Evolutionary conservation across 106 monocot species (phyloP).

Genomic region (Gastrodia elata): DNA sequence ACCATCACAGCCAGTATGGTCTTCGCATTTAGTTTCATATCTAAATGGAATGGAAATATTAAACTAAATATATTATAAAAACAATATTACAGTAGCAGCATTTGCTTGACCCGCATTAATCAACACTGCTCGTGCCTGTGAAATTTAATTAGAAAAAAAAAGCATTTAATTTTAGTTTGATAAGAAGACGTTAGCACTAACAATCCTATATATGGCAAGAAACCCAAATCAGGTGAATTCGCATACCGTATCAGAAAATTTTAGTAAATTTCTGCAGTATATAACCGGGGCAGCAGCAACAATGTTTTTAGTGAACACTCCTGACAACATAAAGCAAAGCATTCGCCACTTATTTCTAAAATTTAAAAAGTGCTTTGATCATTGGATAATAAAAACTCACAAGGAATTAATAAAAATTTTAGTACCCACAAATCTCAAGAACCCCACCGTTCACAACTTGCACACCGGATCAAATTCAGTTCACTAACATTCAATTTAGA

Average conservation of each 20-base stretch:
- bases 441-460: neutral
- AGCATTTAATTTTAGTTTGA: neutral
- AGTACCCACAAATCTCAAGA: neutral
- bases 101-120: conserved; percentile 99
- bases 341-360: conserved; percentile 1
- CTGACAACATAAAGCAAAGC: conserved; percentile 20
- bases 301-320: conserved; percentile 82
- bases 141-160: conserved; percentile 6
- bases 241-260: conserved; percentile 43
- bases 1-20: neutral
- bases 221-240: neutral
- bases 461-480: neutral
- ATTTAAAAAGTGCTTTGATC: conserved; percentile 1
- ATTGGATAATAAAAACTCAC: neutral
- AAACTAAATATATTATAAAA: neutral
- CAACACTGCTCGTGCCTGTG: conserved; percentile 79
- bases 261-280: conserved; percentile 63
- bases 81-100: conserved; percentile 88
- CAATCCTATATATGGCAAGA: neutral
- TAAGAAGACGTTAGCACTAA: neutral
- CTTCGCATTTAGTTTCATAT: neutral
- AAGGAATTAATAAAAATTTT: neutral
- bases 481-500: neutral
- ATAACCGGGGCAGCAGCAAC: conserved; percentile 93
- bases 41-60: no score